These are phyloP conservation scores for Ministeria vibrans DNA, from an alignment of 78 protist genomes.

Conservation along the genomic window DNA sequence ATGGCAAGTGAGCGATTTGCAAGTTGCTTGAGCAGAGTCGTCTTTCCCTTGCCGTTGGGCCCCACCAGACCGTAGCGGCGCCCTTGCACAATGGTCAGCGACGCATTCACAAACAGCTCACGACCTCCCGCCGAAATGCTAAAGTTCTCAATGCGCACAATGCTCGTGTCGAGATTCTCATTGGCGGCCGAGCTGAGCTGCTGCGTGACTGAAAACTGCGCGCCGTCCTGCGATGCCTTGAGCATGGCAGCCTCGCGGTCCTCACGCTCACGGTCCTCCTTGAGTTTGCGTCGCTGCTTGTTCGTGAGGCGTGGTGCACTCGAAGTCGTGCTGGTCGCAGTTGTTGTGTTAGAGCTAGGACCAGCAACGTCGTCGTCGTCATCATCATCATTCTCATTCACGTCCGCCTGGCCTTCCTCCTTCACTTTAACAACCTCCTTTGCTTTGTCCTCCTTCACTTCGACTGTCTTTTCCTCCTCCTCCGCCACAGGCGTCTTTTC, in stretches of 20 bases:
- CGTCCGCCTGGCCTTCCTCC: not conserved
- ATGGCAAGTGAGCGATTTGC: conserved; percentile 61
- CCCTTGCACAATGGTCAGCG: not conserved
- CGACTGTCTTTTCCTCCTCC: not conserved
- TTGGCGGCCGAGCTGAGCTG: not conserved
- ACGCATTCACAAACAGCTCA: conserved; percentile 10
- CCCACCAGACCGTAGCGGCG: conserved; percentile 77
- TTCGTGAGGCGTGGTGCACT: not conserved
- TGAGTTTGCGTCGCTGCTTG: not conserved
- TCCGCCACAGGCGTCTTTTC: not conserved
- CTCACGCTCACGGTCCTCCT: not conserved
- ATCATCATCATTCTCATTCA: not conserved
- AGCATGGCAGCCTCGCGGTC: not conserved
- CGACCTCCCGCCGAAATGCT: conserved; percentile 4
- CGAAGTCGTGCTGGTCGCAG: not conserved
- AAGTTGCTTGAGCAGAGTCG: conserved; percentile 78
- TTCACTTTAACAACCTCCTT: not conserved
- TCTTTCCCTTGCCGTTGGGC: conserved; percentile 86
- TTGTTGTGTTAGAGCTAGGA: not conserved
- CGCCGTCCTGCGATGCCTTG: not conserved
- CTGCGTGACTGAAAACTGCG: not conserved
- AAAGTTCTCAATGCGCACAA: conserved; percentile 1
- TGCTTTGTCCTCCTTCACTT: not conserved
- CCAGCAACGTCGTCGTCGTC: not conserved
- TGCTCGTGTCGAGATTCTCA: not conserved